Conservation (phyloP, 345 rosid species). For the Eutrema heterophyllum region DNA sequence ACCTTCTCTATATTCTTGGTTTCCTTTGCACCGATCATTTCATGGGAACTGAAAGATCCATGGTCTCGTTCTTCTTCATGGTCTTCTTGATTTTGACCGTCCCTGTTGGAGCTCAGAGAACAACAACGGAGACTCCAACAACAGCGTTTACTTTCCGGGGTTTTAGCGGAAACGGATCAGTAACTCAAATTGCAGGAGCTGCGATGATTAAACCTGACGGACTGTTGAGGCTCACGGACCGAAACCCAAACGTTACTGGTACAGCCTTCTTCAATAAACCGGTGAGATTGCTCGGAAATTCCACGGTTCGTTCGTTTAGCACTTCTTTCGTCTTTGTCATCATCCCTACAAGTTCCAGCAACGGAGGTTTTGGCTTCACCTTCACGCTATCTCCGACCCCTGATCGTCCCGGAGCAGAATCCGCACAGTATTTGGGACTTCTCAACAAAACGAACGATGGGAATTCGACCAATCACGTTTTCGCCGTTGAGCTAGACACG, state of each 20-base stretch:
- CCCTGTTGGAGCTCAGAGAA: conserved; percentile 11
- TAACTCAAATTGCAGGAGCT: background rate
- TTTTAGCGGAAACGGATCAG: background rate
- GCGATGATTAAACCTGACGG: conserved; percentile 19
- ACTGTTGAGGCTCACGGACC: conserved; percentile 25
- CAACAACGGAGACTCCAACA: background rate
- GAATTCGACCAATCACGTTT: conserved; percentile 27
- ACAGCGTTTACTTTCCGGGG: conserved; percentile 25
- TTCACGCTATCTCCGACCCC: conserved; percentile 45
- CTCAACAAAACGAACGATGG: conserved; percentile 26
- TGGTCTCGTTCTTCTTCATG: background rate
- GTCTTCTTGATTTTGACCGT: conserved; percentile 2
- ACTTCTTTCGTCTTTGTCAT: conserved; percentile 52
- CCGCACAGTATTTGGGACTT: conserved; percentile 48
- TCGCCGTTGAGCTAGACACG: conserved; percentile 61
- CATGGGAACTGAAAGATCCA: conserved; percentile 9
- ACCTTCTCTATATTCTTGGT: background rate
- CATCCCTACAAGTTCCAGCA: conserved; percentile 22
- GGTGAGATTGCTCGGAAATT: conserved; percentile 5
- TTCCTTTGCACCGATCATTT: background rate
- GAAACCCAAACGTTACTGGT: background rate
- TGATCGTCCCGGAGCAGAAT: conserved; percentile 23
- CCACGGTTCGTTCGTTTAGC: conserved; percentile 39
- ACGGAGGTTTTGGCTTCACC: conserved; percentile 58
- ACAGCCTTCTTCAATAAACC: conserved; percentile 26